phyloP scores from a whole-genome alignment of 257 asterid species.

The Solanum pennellii region DNA sequence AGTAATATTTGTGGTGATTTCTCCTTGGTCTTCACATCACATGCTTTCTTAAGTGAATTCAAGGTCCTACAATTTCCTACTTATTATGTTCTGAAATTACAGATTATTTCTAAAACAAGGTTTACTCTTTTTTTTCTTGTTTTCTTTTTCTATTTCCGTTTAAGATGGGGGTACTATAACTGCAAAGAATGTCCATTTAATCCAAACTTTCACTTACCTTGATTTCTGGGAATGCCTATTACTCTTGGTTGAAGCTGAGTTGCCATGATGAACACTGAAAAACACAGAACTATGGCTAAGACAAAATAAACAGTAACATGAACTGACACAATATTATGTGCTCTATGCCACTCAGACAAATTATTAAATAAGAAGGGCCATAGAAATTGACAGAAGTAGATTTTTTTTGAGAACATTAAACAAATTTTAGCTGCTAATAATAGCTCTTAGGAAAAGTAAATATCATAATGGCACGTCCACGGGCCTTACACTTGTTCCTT shows the following conservation, averaged over 20 bases:
- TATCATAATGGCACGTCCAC: background rate
- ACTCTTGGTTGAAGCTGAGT: constrained; percentile 13
- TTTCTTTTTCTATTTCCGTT: background rate
- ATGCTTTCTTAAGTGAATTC: background rate
- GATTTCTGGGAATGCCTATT: constrained; percentile 4
- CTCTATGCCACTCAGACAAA: background rate
- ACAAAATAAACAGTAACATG: background rate
- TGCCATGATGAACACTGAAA: constrained; percentile 10
- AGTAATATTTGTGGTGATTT: background rate
- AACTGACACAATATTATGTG: background rate
- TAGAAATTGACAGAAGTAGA: background rate
- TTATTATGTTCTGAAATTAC: background rate
- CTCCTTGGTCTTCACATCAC: background rate
- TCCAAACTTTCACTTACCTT: background rate
- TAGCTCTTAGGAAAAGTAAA: background rate
- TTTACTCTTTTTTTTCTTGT: background rate
- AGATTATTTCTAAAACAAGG: background rate
- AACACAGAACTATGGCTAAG: background rate
- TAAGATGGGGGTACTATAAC: background rate
- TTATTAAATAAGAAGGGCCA: background rate
- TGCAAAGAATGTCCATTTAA: background rate
- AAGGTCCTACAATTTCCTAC: background rate
- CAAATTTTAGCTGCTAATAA: background rate
- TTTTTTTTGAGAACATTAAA: background rate
- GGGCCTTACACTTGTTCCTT: background rate